Percentiles rank a stretch among this genome's conserved stretches.
These are phyloP conservation scores for Vigna nakashimae DNA, from an alignment of 306 rosid genomes.

Conservation along the genomic window DNA sequence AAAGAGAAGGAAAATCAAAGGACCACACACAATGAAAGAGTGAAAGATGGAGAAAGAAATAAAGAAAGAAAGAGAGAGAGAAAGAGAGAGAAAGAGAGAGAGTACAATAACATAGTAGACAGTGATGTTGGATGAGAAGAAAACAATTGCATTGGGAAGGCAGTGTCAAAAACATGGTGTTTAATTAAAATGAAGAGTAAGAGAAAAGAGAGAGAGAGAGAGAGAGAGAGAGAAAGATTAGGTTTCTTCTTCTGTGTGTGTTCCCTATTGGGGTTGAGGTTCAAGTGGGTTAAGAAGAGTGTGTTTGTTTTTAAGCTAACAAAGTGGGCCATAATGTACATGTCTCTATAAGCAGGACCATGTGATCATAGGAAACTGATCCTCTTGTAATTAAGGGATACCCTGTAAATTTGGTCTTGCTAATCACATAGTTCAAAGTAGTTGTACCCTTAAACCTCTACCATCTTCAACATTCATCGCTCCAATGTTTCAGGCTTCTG, in stretches of 20 bases:
- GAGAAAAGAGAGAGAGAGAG: not conserved
- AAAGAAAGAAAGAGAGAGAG: constrained; percentile 29
- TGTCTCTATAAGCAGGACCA: constrained; percentile 74
- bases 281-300: constrained; percentile 69
- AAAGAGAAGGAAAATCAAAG: constrained; percentile 58
- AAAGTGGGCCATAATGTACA: constrained; percentile 88
- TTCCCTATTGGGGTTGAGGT: constrained; percentile 81
- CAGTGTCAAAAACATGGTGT: constrained; percentile 56
- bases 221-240: constrained; percentile 31
- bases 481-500: constrained; percentile 50
- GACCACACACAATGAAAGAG: constrained; percentile 60
- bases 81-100: constrained; percentile 35
- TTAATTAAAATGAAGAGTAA: constrained; percentile 27
- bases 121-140: constrained; percentile 77
- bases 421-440: constrained; percentile 52
- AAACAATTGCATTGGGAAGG: constrained; percentile 83
- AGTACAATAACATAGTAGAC: constrained; percentile 55
- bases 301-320: constrained; percentile 79
- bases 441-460: constrained; percentile 31
- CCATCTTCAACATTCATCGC: constrained; percentile 42
- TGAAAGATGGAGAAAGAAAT: not conserved
- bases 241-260: constrained; percentile 56
- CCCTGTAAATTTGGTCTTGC: constrained; percentile 25
- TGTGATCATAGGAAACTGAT: constrained; percentile 70
- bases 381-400: constrained; percentile 27